phyloP scores from a whole-genome alignment of 495 filamentous ascomycete species.

The Penicillium egyptiacum region DNA sequence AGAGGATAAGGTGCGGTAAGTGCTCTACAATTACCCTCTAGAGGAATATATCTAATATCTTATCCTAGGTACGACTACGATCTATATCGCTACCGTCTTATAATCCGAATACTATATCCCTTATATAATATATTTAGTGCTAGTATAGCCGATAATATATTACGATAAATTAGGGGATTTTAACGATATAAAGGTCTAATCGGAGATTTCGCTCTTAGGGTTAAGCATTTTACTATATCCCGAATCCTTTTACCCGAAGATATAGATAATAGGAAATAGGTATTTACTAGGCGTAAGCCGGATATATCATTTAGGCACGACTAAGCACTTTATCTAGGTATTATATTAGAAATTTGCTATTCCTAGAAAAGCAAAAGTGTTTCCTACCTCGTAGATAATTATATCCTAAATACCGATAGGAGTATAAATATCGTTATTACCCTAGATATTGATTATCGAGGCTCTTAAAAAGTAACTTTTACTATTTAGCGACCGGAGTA shows the following conservation, averaged over 20 bases:
- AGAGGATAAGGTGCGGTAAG: no score
- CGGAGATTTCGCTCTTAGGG: conserved; percentile 21
- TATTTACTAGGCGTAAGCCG: conserved; percentile 26
- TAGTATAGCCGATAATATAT: no score
- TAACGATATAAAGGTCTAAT: no score
- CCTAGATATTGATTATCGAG: conserved; percentile 32
- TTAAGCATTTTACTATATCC: conserved; percentile 10
- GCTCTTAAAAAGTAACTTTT: conserved; percentile 16
- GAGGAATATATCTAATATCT: no score
- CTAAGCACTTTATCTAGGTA: conserved; percentile 27
- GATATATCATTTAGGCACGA: conserved; percentile 30
- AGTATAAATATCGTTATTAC: conserved; percentile 32
- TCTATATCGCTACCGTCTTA: no score
- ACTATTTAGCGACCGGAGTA: conserved; percentile 13
- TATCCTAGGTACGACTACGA: no score
- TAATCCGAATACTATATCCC: no score
- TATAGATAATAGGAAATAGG: conserved; percentile 6
- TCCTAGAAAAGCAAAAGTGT: conserved; percentile 31
- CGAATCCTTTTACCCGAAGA: conserved; percentile 14
- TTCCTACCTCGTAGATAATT: conserved; percentile 33
- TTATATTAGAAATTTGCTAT: conserved; percentile 39
- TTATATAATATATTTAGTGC: no score
- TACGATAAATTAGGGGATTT: no score
- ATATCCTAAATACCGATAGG: conserved; percentile 30
- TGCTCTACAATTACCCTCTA: no score